Conservation (phyloP, 1,139 yeast genomes). For the Lodderomyces theae region DNA sequence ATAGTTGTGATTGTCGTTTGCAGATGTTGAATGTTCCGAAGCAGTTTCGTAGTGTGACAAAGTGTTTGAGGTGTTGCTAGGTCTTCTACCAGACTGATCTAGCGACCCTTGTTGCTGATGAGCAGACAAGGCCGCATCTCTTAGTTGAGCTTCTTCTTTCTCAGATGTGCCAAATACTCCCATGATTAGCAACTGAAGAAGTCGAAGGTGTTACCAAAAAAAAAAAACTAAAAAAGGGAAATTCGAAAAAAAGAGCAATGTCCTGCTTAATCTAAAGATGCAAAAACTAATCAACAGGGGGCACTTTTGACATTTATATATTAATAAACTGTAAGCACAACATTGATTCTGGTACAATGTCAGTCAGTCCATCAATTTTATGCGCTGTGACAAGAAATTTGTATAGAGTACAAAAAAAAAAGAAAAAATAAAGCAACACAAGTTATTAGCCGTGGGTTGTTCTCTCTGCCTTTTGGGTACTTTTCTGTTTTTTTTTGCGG, state of each 20-base stretch:
- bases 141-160: constrained; percentile 36
- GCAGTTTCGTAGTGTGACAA: constrained; percentile 39
- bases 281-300: too few relatives aligned
- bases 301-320: too few relatives aligned
- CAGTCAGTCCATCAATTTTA: too few relatives aligned
- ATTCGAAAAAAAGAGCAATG: too few relatives aligned
- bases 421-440: too few relatives aligned
- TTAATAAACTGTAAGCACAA: too few relatives aligned
- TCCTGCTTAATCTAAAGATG: too few relatives aligned
- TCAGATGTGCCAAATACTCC: constrained; percentile 36
- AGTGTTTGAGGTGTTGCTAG: constrained; percentile 17
- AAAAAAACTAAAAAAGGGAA: not conserved
- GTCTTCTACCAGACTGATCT: constrained; percentile 8
- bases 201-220: not conserved
- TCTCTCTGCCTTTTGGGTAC: too few relatives aligned
- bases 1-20: constrained; percentile 4
- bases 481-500: not conserved
- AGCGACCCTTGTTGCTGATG: constrained; percentile 4
- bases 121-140: constrained; percentile 23
- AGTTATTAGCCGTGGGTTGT: too few relatives aligned
- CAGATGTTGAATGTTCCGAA: constrained; percentile 19
- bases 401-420: too few relatives aligned
- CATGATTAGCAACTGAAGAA: constrained; percentile 16
- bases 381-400: too few relatives aligned
- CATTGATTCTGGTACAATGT: too few relatives aligned